A percentile compares a stretch with the other conserved stretches of the same genome.
These are phyloP conservation scores for Soucietia sequanensis DNA, from an alignment of 805 yeast genomes.

Conservation along the genomic window DNA sequence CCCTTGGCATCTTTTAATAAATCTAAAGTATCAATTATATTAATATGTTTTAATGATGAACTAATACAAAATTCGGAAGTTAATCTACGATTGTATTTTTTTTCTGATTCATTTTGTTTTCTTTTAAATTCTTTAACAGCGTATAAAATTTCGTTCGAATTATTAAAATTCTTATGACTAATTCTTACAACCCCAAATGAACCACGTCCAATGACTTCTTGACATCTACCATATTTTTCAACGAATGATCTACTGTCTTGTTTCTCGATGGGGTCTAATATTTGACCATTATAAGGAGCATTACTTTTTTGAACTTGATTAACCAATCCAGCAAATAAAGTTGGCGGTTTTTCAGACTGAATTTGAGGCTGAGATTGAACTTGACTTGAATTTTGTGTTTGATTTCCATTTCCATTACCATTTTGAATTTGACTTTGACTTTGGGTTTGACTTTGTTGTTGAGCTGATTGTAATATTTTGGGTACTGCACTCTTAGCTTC, in stretches of 20 bases:
- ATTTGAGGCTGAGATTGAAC: conserved; percentile 8
- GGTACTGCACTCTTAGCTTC: conserved; percentile 77
- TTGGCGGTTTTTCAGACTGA: conserved; percentile 56
- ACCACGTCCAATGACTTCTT: conserved; percentile 91
- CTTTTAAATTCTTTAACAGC: conserved; percentile 88
- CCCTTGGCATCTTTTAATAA: conserved; percentile 78
- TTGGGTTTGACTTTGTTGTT: conserved; percentile 4
- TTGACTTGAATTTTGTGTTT: conserved; percentile 6
- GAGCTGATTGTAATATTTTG: conserved; percentile 43
- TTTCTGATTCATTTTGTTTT: conserved; percentile 58
- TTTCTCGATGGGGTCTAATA: conserved; percentile 11
- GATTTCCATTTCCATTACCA: no score
- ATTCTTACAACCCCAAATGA: conserved; percentile 92
- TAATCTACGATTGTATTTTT: conserved; percentile 67
- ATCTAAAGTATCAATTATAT: conserved; percentile 76
- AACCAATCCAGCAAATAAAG: conserved; percentile 65
- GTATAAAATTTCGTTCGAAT: conserved; percentile 46
- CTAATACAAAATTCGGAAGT: conserved; percentile 84
- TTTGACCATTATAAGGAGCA: conserved; percentile 21
- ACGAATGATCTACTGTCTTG: conserved; percentile 59
- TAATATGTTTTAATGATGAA: conserved; percentile 71
- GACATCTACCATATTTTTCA: conserved; percentile 91
- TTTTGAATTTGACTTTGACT: no score
- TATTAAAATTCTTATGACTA: conserved; percentile 61
- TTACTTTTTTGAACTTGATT: conserved; percentile 50